Percentiles rank a stretch among this genome's conserved stretches.
These are phyloP conservation scores for Lonicera japonica DNA, from an alignment of 129 eudicot species.

Conservation along the genomic window DNA sequence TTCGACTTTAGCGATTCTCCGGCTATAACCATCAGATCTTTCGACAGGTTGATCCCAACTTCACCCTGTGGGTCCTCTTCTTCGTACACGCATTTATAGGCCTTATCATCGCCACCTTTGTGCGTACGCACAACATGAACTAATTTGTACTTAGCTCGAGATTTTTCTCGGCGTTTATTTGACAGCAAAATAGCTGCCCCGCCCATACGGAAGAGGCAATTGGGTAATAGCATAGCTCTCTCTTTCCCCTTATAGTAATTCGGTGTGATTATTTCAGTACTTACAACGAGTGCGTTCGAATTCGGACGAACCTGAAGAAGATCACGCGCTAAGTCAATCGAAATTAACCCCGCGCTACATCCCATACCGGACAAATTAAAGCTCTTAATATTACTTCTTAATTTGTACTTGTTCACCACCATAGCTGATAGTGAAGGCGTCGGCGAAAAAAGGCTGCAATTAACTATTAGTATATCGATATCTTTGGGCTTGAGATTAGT, in stretches of 20 bases:
- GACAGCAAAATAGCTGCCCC: constrained; percentile 56
- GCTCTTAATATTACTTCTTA: constrained; percentile 63
- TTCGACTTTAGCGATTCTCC: constrained; percentile 61
- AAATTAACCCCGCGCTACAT: constrained; percentile 63
- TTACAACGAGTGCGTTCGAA: constrained; percentile 47
- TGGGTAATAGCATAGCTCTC: constrained; percentile 73
- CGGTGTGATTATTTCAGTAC: constrained; percentile 67
- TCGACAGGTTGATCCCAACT: constrained; percentile 58
- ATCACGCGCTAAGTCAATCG: constrained; percentile 65
- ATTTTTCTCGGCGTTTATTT: constrained; percentile 42
- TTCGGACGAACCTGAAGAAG: constrained; percentile 60
- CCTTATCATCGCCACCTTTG: constrained; percentile 60
- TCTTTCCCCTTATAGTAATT: constrained; percentile 69
- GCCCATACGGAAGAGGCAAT: constrained; percentile 74
- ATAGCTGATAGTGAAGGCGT: constrained; percentile 70
- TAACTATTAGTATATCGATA: constrained; percentile 59
- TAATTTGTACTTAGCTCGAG: constrained; percentile 57
- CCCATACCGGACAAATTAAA: constrained; percentile 81
- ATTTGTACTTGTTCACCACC: constrained; percentile 70
- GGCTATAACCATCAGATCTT: constrained; percentile 70
- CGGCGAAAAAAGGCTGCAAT: constrained; percentile 72
- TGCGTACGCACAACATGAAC: constrained; percentile 70
- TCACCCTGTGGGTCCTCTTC: constrained; percentile 65
- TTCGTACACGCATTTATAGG: constrained; percentile 55
- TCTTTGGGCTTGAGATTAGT: constrained; percentile 58